These are phyloP conservation scores for Deinandra increscens DNA, from an alignment of 129 eudicot species.

Conservation along the genomic window DNA sequence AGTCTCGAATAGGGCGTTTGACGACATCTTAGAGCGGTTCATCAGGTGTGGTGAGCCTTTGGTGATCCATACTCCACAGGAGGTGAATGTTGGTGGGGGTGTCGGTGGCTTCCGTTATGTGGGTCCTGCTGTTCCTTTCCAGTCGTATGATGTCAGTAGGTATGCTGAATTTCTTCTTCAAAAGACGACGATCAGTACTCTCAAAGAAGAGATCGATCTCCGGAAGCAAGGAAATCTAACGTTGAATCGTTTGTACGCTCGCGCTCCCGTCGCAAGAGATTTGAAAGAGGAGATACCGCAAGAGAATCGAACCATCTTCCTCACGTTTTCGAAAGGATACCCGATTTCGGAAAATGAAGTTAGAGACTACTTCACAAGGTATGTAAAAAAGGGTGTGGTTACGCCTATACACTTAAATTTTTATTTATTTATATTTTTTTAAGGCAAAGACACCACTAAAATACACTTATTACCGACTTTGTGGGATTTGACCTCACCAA, in stretches of 20 bases:
- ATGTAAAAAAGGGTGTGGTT: too few relatives aligned
- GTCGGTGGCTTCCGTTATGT: constrained; percentile 11
- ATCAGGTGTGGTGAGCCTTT: constrained; percentile 10
- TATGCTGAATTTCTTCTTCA: constrained; percentile 14
- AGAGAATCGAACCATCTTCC: constrained; percentile 53
- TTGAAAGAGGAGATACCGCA: constrained; percentile 29
- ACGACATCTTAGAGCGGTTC: constrained; percentile 30
- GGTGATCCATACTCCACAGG: constrained; percentile 6
- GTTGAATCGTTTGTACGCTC: not conserved
- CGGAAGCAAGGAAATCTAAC: not conserved
- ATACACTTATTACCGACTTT: too few relatives aligned
- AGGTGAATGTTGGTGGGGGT: constrained; percentile 10
- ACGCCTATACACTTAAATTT: too few relatives aligned
- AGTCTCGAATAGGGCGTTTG: constrained; percentile 40
- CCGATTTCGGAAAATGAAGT: constrained; percentile 46
- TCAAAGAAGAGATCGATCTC: not conserved
- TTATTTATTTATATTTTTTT: too few relatives aligned
- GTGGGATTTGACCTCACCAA: too few relatives aligned
- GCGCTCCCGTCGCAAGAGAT: not conserved
- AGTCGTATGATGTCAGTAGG: not conserved
- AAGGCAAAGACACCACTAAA: too few relatives aligned
- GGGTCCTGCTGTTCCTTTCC: constrained; percentile 6
- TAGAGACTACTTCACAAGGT: constrained; percentile 47
- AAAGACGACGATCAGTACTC: too few relatives aligned
- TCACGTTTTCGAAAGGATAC: constrained; percentile 61